Evolutionary conservation across 2,329 filamentous ascomycete species (phyloP).

Genomic region (Reticulascus tulasneorum): DNA sequence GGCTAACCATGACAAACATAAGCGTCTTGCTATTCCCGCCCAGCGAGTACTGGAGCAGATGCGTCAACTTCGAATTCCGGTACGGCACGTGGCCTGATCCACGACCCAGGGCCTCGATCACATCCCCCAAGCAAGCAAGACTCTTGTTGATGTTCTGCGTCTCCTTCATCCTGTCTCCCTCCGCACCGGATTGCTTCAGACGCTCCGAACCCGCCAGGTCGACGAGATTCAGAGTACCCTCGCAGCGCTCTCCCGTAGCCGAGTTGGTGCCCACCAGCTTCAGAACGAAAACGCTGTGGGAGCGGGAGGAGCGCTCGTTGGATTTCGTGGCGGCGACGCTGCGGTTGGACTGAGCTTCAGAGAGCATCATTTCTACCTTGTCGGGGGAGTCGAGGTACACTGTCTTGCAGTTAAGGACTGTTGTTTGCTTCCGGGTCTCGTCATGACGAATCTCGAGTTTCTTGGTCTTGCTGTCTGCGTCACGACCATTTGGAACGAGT

Average conservation of each 20-base stretch:
- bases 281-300: slow-evolving; percentile 93
- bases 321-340: slow-evolving; percentile 96
- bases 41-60: slow-evolving; percentile 88
- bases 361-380: slow-evolving; percentile 75
- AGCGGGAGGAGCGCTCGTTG: slow-evolving; percentile 90
- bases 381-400: slow-evolving; percentile 74
- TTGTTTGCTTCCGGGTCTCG: slow-evolving; percentile 73
- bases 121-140: slow-evolving; percentile 85
- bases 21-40: slow-evolving; percentile 96
- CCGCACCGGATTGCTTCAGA: slow-evolving; percentile 79
- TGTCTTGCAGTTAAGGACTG: slow-evolving; percentile 73
- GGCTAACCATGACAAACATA: slow-evolving; percentile 99
- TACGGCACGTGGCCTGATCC: slow-evolving; percentile 86
- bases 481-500: slow-evolving; percentile 54
- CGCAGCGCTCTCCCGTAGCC: slow-evolving; percentile 76
- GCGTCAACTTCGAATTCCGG: slow-evolving; percentile 94
- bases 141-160: slow-evolving; percentile 98
- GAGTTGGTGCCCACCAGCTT: slow-evolving; percentile 69
- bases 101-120: slow-evolving; percentile 87
- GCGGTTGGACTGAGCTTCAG: slow-evolving; percentile 77
- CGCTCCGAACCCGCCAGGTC: slow-evolving; percentile 93
- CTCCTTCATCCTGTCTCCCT: slow-evolving; percentile 84
- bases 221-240: slow-evolving; percentile 92
- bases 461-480: slow-evolving; percentile 67
- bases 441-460: slow-evolving; percentile 91